Conservation (phyloP, 306 rosid species). For the Lithocarpus polystachyus region DNA sequence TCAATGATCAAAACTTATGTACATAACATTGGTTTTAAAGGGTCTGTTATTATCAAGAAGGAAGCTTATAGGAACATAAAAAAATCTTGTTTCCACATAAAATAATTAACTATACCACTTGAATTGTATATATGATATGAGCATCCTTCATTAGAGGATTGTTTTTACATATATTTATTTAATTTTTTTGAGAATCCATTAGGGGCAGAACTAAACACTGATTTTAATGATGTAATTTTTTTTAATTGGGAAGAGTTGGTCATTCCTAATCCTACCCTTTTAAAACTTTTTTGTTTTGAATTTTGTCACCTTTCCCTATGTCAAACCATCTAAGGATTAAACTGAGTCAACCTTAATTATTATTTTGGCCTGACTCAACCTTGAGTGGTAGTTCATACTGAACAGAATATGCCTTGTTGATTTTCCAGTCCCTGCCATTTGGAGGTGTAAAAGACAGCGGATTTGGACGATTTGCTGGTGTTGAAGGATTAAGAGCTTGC, state of each 20-base stretch:
- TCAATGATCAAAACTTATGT: not conserved
- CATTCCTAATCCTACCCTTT: not conserved
- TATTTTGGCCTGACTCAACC: not conserved
- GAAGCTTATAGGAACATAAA: not conserved
- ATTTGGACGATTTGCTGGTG: slow-evolving; percentile 92
- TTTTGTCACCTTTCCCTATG: slow-evolving; percentile 9
- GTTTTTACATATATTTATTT: too few relatives aligned
- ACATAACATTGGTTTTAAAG: not conserved
- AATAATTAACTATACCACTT: not conserved
- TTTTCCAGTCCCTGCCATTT: slow-evolving; percentile 89
- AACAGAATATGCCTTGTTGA: slow-evolving; percentile 20
- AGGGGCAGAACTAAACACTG: not conserved
- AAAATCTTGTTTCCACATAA: not conserved
- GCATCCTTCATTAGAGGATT: not conserved
- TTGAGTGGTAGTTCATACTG: slow-evolving; percentile 17
- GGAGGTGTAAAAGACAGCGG: slow-evolving; percentile 96
- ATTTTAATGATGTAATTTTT: not conserved
- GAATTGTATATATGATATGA: not conserved
- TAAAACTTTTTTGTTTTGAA: not conserved
- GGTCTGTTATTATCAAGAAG: not conserved
- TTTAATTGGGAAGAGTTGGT: not conserved
- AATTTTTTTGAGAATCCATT: too few relatives aligned
- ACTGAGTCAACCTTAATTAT: too few relatives aligned
- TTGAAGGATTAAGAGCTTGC: slow-evolving; percentile 93
- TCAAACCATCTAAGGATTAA: slow-evolving; percentile 9